These are phyloP conservation scores for Geotrichum bryndzae DNA, from an alignment of 1,139 yeast species.

Conservation along the genomic window DNA sequence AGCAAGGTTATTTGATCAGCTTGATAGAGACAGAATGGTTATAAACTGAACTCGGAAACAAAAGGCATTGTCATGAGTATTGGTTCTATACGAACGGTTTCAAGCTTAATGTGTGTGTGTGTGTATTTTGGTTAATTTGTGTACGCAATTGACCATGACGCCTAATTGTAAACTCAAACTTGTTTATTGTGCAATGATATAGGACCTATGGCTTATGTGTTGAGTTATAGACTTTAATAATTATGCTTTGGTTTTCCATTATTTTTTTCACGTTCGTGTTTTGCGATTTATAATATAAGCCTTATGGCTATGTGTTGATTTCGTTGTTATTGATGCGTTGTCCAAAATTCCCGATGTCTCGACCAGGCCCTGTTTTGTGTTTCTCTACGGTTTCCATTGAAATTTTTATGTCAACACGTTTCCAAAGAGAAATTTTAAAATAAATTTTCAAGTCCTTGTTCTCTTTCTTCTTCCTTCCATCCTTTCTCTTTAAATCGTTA, in stretches of 20 bases:
- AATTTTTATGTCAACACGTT: neutral
- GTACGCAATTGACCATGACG: too few species aligned
- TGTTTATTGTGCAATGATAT: too few species aligned
- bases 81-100: too few species aligned
- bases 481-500: neutral
- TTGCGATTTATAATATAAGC: neutral
- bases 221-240: too few species aligned
- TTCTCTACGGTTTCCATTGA: neutral
- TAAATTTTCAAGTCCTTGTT: neutral
- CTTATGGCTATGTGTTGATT: neutral
- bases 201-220: too few species aligned
- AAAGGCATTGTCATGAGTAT: too few species aligned
- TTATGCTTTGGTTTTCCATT: too few species aligned
- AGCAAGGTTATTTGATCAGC: neutral
- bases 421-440: neutral
- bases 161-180: too few species aligned
- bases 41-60: too few species aligned
- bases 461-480: neutral
- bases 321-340: neutral
- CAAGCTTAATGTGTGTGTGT: too few species aligned
- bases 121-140: too few species aligned
- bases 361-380: neutral
- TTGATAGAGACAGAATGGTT: too few species aligned
- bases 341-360: neutral
- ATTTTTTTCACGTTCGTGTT: neutral